Evolutionary conservation across 805 yeast genomes (phyloP), one percentile per base, ranked within the genome.

Genomic region (Groenewaldozyma tartarivorans): DNA sequence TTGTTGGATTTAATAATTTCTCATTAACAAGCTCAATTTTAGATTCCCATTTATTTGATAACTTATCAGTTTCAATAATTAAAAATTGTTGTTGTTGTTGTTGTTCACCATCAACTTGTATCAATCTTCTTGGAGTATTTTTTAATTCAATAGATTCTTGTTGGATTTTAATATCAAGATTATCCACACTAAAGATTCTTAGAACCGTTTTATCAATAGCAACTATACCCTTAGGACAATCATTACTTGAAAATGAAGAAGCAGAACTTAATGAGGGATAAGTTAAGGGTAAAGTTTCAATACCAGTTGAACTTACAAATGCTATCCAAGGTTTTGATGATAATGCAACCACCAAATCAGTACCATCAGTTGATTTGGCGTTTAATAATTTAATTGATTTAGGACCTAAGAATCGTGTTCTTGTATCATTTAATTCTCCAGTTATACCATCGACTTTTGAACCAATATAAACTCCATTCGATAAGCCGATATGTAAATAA

Each of bases 401-500:
- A 0, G 82, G 70, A 0, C 97, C 97, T 21, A 85, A 56, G 53
- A 81, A 86, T 52, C 79, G 77, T 15, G 77, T 74, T 50, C 81
- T 67, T 1, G 86, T 74, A 48, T 81, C 79, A 1, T 72, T 63
- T 11, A 81, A 56, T 17, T 75, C 68, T 2, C 95, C 96, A 3
- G 79, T 66, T 3, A 62, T 51, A 0, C 56, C 53, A 52, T 82
- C 85, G 30, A 87, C 50, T 4, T 64, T 60, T 0, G 85, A 72
- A 15, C 79, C 64, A 2, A 79, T 77, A 60, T 81, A 85, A 1
- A 88, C 75, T 17, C 97, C 97, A 57, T 78, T 84, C n/a, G 63
- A 71, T 67, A 87, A 68, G 1, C 96, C 96, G 38, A 86, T 71
- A 58, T 87, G 94, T 7, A 83, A 68, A 44, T 63, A 68, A 2